phyloP scores from a whole-genome alignment of 2,329 filamentous ascomycete genomes.

The Talaromyces sp. region DNA sequence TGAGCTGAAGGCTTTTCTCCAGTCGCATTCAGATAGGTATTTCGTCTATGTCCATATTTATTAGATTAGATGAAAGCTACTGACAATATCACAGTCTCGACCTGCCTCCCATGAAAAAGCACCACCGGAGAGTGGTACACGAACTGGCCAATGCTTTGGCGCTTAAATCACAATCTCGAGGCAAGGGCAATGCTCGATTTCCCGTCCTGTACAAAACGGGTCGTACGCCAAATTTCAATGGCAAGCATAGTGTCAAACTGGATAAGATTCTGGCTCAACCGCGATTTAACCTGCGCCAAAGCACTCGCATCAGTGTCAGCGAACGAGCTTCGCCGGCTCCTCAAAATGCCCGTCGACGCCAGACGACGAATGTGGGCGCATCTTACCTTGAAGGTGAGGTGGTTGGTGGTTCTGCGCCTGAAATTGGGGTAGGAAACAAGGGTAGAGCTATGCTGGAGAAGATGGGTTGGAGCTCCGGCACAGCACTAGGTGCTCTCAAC shows the following conservation, averaged over 20 bases:
- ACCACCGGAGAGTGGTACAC: constrained; percentile 73
- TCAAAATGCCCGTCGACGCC: constrained; percentile 23
- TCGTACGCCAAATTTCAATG: constrained; percentile 60
- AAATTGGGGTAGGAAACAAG: constrained; percentile 76
- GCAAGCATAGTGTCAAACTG: constrained; percentile 50
- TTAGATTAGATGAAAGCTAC: not conserved
- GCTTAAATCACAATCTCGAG: constrained; percentile 79
- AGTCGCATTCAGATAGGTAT: constrained; percentile 60
- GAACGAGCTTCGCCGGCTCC: constrained; percentile 10
- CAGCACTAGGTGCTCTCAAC: constrained; percentile 71
- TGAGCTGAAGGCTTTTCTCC: constrained; percentile 69
- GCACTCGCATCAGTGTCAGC: constrained; percentile 1
- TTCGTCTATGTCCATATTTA: constrained; percentile 27
- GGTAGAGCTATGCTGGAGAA: constrained; percentile 87
- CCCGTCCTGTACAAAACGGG: constrained; percentile 72
- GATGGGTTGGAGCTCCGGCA: constrained; percentile 93
- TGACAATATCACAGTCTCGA: constrained; percentile 53
- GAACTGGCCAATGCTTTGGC: constrained; percentile 70
- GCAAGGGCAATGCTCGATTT: constrained; percentile 67
- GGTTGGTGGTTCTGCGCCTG: constrained; percentile 78
- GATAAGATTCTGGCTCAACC: constrained; percentile 38
- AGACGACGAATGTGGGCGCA: constrained; percentile 34
- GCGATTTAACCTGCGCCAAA: constrained; percentile 27
- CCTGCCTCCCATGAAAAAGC: constrained; percentile 79
- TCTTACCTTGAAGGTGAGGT: constrained; percentile 79